Percentiles rank a stretch among this genome's conserved stretches.
Conservation (phyloP, 345 rosid species). For the Gossypium ekmanianum region DNA sequence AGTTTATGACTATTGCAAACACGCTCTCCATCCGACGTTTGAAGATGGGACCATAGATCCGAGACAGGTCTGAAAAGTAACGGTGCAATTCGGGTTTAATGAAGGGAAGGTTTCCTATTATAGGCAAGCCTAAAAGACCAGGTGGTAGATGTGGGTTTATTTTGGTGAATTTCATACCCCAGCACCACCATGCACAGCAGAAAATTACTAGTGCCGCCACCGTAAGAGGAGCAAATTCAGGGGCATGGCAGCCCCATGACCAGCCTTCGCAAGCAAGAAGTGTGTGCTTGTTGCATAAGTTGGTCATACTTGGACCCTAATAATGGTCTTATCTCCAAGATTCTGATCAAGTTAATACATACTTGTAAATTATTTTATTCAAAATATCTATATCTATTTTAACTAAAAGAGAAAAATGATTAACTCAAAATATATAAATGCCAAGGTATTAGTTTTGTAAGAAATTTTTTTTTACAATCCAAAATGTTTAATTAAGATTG, state of each 20-base stretch:
- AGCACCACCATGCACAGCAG: background rate
- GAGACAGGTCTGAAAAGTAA: background rate
- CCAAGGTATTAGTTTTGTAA: too few relatives aligned
- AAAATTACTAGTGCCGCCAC: background rate
- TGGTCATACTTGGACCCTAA: background rate
- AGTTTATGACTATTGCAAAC: conserved; percentile 26
- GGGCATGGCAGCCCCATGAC: background rate
- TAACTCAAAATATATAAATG: too few relatives aligned
- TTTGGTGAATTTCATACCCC: conserved; percentile 2
- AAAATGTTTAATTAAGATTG: too few relatives aligned
- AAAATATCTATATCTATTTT: too few relatives aligned
- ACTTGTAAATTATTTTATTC: too few relatives aligned
- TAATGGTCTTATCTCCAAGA: too few relatives aligned
- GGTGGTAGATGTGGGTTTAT: conserved; percentile 30
- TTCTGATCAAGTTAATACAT: too few relatives aligned
- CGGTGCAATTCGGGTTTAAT: conserved; percentile 28
- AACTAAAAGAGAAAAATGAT: too few relatives aligned
- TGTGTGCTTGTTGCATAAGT: background rate
- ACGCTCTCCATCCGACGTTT: conserved; percentile 35
- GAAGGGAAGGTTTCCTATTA: conserved; percentile 41
- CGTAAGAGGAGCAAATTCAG: background rate
- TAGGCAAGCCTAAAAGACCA: conserved; percentile 46
- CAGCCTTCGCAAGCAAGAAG: background rate
- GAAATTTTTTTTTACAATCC: too few relatives aligned
- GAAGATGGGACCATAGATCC: conserved; percentile 27